Conservation (phyloP, 495 filamentous ascomycete genomes). For the Daldinia childiae region DNA sequence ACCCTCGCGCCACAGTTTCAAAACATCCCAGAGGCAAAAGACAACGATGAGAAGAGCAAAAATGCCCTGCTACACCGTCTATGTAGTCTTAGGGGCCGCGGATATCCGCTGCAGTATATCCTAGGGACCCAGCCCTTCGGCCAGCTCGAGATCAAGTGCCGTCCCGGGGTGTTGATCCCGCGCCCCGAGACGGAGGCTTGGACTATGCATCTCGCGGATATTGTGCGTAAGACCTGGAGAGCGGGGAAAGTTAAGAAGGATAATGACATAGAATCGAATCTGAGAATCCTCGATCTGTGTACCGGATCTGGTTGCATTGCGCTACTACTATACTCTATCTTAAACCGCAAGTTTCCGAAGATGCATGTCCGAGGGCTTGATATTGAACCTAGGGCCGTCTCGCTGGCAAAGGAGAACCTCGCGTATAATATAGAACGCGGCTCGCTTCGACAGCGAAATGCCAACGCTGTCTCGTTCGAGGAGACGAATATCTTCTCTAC, state of each 20-base stretch:
- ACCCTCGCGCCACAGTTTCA: not conserved
- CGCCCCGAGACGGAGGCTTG: conserved; percentile 81
- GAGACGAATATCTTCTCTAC: conserved; percentile 64
- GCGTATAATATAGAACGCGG: conserved; percentile 56
- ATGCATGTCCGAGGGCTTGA: conserved; percentile 62
- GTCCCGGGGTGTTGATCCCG: conserved; percentile 83
- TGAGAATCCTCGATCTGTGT: conserved; percentile 84
- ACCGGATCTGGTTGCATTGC: conserved; percentile 92
- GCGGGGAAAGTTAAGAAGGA: not conserved
- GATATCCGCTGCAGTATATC: conserved; percentile 87
- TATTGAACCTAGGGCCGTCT: conserved; percentile 67
- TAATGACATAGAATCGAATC: conserved; percentile 2
- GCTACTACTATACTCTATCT: conserved; percentile 70
- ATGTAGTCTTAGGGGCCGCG: conserved; percentile 67
- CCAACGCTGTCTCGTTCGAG: conserved; percentile 56
- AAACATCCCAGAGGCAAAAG: not conserved
- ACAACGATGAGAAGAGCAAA: not conserved
- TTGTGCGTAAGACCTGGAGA: conserved; percentile 46
- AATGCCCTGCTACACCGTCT: conserved; percentile 46
- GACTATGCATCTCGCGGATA: conserved; percentile 63
- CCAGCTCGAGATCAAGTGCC: conserved; percentile 78
- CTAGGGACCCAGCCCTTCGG: conserved; percentile 91
- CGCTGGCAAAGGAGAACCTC: conserved; percentile 70
- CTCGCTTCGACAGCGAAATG: not conserved
- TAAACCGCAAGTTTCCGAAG: conserved; percentile 46